These are phyloP conservation scores for Fagus sylvatica DNA, from an alignment of 306 rosid species.

Conservation along the genomic window DNA sequence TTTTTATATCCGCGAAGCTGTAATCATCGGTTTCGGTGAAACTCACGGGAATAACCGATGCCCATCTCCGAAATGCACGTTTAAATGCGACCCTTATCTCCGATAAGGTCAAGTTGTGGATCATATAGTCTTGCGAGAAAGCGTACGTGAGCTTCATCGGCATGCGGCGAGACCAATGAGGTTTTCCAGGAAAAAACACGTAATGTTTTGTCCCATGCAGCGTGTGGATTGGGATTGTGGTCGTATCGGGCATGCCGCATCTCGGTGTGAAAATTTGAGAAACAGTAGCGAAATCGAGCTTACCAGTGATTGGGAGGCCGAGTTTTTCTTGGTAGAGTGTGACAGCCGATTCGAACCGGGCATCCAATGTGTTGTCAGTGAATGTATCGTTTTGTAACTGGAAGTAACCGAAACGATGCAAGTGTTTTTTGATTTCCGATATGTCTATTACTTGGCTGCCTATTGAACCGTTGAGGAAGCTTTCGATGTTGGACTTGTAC, in stretches of 20 bases:
- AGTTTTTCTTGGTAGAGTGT: slow-evolving; percentile 43
- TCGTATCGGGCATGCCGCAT: slow-evolving; percentile 54
- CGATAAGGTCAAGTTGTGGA: slow-evolving; percentile 33
- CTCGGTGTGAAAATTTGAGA: slow-evolving; percentile 49
- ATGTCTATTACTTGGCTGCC: slow-evolving; percentile 29
- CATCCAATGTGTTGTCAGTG: slow-evolving; percentile 30
- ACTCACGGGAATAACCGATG: slow-evolving; percentile 64
- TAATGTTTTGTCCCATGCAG: slow-evolving; percentile 39
- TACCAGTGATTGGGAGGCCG: slow-evolving; percentile 52
- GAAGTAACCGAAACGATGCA: slow-evolving; percentile 52
- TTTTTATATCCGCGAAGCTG: slow-evolving; percentile 51
- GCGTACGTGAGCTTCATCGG: slow-evolving; percentile 72
- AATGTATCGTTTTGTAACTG: slow-evolving; percentile 7
- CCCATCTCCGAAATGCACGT: slow-evolving; percentile 62
- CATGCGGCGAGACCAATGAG: slow-evolving; percentile 62
- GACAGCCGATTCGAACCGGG: slow-evolving; percentile 32
- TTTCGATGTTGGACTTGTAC: background rate
- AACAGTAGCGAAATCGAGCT: slow-evolving; percentile 46
- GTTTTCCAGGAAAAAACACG: slow-evolving; percentile 65
- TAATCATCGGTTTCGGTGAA: slow-evolving; percentile 54
- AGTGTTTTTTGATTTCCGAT: slow-evolving; percentile 47
- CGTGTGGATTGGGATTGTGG: background rate
- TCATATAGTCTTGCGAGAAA: slow-evolving; percentile 45
- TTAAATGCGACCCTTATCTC: slow-evolving; percentile 44
- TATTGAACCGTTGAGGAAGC: slow-evolving; percentile 22